Evolutionary conservation across 768 basidiomycete genomes (phyloP).

Genomic region (Gloeopeniophorella convolvens): DNA sequence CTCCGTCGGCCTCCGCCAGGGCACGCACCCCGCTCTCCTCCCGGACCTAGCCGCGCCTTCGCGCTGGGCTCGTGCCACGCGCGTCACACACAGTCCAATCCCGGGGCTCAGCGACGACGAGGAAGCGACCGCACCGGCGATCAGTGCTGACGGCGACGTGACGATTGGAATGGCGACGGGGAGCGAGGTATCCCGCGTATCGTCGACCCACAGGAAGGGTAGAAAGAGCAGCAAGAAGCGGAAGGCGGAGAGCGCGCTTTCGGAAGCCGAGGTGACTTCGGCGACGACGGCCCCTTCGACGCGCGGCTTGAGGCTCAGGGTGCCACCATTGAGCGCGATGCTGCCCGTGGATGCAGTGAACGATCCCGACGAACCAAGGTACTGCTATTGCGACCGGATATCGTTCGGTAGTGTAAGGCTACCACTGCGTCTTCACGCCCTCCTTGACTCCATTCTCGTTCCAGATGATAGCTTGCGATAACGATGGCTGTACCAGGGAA

Average conservation of each 20-base stretch:
- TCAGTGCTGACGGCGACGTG: conserved; percentile 11
- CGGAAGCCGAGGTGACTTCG: not conserved
- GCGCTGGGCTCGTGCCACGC: conserved; percentile 41
- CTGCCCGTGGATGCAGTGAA: conserved; percentile 19
- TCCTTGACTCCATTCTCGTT: conserved; percentile 4
- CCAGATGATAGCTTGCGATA: conserved; percentile 87
- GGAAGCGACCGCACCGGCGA: not conserved
- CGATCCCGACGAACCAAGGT: conserved; percentile 44
- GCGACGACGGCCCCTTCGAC: not conserved
- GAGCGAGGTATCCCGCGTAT: conserved; percentile 7
- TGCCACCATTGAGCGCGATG: conserved; percentile 28
- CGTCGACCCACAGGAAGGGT: conserved; percentile 11
- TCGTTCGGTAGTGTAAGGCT: conserved; percentile 71
- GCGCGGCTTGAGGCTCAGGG: conserved; percentile 30
- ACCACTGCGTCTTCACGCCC: not conserved
- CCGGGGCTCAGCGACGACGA: conserved; percentile 25
- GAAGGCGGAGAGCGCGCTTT: conserved; percentile 21
- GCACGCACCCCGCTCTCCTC: conserved; percentile 50
- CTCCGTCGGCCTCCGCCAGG: conserved; percentile 45
- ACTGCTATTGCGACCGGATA: conserved; percentile 77
- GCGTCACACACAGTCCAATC: conserved; percentile 39
- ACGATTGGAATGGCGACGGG: conserved; percentile 11
- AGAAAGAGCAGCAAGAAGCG: conserved; percentile 25
- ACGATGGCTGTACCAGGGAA: conserved; percentile 61
- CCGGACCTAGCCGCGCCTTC: conserved; percentile 53